Conservation (phyloP, 2,329 filamentous ascomycete species). For the Chaetoscypha palmicola region DNA sequence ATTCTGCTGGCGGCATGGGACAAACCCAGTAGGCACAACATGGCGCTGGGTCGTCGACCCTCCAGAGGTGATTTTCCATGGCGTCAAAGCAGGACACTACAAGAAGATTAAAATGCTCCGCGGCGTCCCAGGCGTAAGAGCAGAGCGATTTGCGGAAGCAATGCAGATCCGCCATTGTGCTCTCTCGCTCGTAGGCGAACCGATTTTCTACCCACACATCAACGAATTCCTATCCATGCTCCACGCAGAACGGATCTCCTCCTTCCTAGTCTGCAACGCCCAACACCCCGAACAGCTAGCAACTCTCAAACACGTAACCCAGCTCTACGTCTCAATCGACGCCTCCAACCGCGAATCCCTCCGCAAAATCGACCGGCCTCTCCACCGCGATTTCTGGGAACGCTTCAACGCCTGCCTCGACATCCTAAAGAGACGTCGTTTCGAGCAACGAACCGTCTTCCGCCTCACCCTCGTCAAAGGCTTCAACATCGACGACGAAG, state of each 20-base stretch:
- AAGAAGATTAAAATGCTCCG: constrained; percentile 97
- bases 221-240: constrained; percentile 83
- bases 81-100: constrained; percentile 88
- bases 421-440: constrained; percentile 76
- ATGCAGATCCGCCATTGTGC: constrained; percentile 93
- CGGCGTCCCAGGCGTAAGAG: constrained; percentile 84
- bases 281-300: constrained; percentile 91
- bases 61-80: constrained; percentile 80
- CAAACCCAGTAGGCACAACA: constrained; percentile 91
- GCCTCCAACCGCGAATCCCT: constrained; percentile 85
- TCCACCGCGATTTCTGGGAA: constrained; percentile 97
- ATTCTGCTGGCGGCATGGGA: constrained; percentile 97
- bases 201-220: constrained; percentile 98
- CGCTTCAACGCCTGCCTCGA: constrained; percentile 86
- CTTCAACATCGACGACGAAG: constrained; percentile 95
- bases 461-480: constrained; percentile 93
- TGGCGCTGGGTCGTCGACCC: constrained; percentile 96
- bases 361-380: constrained; percentile 79
- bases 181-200: constrained; percentile 85
- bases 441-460: constrained; percentile 87
- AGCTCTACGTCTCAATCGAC: constrained; percentile 94
- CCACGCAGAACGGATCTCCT: constrained; percentile 80
- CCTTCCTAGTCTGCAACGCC: constrained; percentile 93
- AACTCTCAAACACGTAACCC: constrained; percentile 76
- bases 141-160: constrained; percentile 86